Percentiles rank a stretch among this genome's conserved stretches.
Conservation (phyloP, 352 stramenopile genomes). For the Pythium plurisporium region DNA sequence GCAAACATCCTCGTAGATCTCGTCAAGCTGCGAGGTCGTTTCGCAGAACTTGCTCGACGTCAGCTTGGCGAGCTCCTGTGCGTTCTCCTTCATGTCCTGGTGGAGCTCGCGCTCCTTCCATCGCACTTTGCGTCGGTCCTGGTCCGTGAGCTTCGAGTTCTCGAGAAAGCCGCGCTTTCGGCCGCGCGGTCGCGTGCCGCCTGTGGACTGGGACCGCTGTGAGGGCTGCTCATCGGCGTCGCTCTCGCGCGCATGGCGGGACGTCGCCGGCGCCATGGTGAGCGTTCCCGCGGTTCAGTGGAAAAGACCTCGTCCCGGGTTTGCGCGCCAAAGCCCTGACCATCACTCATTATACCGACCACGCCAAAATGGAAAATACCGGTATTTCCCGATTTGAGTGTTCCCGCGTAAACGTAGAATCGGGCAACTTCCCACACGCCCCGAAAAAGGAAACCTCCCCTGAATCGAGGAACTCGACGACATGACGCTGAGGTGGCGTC, state of each 20-base stretch:
- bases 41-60: conserved; percentile 49
- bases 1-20: conserved; percentile 76
- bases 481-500: background rate
- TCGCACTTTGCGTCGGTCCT: conserved; percentile 66
- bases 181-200: conserved; percentile 7
- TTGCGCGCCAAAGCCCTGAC: conserved; percentile 12
- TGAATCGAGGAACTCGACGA: background rate
- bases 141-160: conserved; percentile 61
- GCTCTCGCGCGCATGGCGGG: conserved; percentile 7
- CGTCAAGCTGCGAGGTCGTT: conserved; percentile 59
- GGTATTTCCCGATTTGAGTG: background rate
- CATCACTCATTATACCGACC: background rate
- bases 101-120: conserved; percentile 75
- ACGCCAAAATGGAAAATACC: background rate
- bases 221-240: conserved; percentile 6
- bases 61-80: conserved; percentile 59
- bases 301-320: background rate
- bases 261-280: conserved; percentile 16
- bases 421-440: too few relatives aligned
- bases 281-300: background rate
- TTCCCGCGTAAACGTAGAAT: background rate
- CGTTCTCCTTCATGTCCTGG: conserved; percentile 69
- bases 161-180: conserved; percentile 52
- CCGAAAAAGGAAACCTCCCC: background rate
- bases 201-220: conserved; percentile 2